Evolutionary conservation across 176 grass and related monocot species (phyloP).

Genomic region (Alloteropsis semialata): DNA sequence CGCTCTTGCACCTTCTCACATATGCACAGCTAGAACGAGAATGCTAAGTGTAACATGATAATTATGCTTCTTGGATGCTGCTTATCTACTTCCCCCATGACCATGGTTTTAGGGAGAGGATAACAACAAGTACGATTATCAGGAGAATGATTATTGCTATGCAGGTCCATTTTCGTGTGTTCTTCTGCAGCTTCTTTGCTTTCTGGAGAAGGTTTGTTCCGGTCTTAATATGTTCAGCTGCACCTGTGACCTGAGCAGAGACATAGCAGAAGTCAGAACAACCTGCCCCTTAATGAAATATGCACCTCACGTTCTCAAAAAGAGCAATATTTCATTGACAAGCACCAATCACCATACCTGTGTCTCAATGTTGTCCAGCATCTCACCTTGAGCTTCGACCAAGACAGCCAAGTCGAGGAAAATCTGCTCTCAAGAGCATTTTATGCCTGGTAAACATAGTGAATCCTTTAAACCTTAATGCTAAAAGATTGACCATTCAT

Average conservation of each 20-base stretch:
- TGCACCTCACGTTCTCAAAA: background rate
- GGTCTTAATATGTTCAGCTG: slow-evolving; percentile 43
- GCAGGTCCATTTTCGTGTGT: slow-evolving; percentile 74
- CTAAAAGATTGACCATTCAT: background rate
- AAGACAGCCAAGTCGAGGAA: slow-evolving; percentile 80
- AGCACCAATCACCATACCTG: slow-evolving; percentile 40
- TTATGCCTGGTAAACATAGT: background rate
- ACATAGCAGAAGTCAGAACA: slow-evolving; percentile 18
- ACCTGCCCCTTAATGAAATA: background rate
- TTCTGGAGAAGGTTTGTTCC: slow-evolving; percentile 55
- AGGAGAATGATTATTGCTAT: slow-evolving; percentile 63
- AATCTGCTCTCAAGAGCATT: slow-evolving; percentile 36
- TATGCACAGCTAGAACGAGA: background rate
- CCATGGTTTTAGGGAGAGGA: slow-evolving; percentile 61
- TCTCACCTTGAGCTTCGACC: slow-evolving; percentile 73
- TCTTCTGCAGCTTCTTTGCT: slow-evolving; percentile 63
- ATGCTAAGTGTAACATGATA: background rate
- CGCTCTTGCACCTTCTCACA: background rate
- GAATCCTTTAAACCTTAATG: background rate
- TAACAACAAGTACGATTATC: slow-evolving; percentile 39
- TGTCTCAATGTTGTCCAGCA: slow-evolving; percentile 64
- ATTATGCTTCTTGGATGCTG: background rate
- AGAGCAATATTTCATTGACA: background rate
- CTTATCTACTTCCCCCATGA: slow-evolving; percentile 42
- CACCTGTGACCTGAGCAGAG: slow-evolving; percentile 59